Evolutionary conservation across 2,329 filamentous ascomycete genomes (phyloP).

Genomic region (Lachnellula occidentalis): DNA sequence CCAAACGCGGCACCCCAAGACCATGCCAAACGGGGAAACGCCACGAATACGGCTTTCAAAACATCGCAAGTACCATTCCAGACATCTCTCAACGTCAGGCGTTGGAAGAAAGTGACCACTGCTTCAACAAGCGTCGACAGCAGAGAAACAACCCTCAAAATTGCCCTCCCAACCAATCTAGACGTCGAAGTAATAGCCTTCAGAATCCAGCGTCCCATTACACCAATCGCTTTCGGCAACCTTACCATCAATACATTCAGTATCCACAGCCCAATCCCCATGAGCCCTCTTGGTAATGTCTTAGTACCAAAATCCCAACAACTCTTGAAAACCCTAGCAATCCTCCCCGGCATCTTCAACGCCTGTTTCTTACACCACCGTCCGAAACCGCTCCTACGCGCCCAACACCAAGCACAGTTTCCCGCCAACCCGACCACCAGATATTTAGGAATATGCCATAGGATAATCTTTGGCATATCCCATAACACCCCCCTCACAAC

Average conservation of each 20-base stretch:
- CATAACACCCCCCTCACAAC: conserved; percentile 30
- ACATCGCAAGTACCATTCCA: conserved; percentile 33
- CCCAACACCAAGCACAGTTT: conserved; percentile 20
- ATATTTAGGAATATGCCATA: conserved; percentile 24
- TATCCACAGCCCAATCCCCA: conserved; percentile 11
- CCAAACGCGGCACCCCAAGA: conserved; percentile 23
- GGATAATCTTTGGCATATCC: conserved; percentile 27
- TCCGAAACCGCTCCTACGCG: conserved; percentile 25
- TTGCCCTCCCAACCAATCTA: conserved; percentile 22
- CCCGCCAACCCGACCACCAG: conserved; percentile 23
- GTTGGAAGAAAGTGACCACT: conserved; percentile 31
- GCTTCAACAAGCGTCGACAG: conserved; percentile 35
- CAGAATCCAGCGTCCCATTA: conserved; percentile 29
- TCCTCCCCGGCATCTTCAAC: conserved; percentile 24
- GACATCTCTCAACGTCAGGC: conserved; percentile 37
- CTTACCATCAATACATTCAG: conserved; percentile 10
- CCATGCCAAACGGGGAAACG: conserved; percentile 27
- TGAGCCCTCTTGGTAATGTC: conserved; percentile 19
- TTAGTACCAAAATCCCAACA: conserved; percentile 4
- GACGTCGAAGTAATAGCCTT: conserved; percentile 26
- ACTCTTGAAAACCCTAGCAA: conserved; percentile 10
- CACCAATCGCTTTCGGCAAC: conserved; percentile 27
- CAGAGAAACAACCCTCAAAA: conserved; percentile 29
- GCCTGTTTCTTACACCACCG: conserved; percentile 31
- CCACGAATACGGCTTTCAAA: conserved; percentile 31